phyloP scores from a whole-genome alignment of 1,284 basidiomycete species.

The Tetrapyrgos nigripes region DNA sequence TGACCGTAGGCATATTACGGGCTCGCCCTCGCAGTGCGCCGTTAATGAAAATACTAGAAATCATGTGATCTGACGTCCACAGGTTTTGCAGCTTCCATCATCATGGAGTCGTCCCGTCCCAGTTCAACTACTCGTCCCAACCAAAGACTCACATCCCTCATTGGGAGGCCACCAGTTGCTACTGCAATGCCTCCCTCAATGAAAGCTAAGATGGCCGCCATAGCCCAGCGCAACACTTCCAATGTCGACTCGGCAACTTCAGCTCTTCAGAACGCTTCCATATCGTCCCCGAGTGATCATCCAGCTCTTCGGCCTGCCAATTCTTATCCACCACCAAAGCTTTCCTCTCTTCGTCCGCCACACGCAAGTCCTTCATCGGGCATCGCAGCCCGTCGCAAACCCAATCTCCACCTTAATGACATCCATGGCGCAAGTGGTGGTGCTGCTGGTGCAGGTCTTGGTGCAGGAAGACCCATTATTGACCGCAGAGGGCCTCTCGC shows the following conservation, averaged over 20 bases:
- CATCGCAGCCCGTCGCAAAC: slow-evolving; percentile 60
- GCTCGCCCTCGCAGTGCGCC: background rate
- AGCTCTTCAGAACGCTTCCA: slow-evolving; percentile 15
- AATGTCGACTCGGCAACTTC: slow-evolving; percentile 3
- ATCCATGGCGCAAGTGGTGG: slow-evolving; percentile 56
- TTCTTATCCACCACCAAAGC: slow-evolving; percentile 30
- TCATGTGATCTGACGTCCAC: background rate
- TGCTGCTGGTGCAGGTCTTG: slow-evolving; percentile 70
- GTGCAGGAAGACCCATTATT: slow-evolving; percentile 65
- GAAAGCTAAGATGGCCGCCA: slow-evolving; percentile 92
- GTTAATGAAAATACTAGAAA: background rate
- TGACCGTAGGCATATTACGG: slow-evolving; percentile 48
- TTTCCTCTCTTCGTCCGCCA: slow-evolving; percentile 32
- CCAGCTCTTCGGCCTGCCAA: slow-evolving; percentile 36
- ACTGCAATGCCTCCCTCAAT: slow-evolving; percentile 87
- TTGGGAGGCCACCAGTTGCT: slow-evolving; percentile 47
- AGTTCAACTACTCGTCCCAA: slow-evolving; percentile 17
- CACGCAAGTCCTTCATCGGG: slow-evolving; percentile 45
- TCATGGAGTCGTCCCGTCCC: slow-evolving; percentile 27
- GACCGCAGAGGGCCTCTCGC: slow-evolving; percentile 43
- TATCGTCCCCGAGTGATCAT: slow-evolving; percentile 29
- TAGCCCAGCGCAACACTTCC: slow-evolving; percentile 42
- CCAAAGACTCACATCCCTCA: slow-evolving; percentile 24
- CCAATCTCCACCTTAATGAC: slow-evolving; percentile 68
- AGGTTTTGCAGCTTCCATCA: background rate